Evolutionary conservation across 257 asterid genomes (phyloP), one percentile per base, ranked within the genome.

Genomic region (Prunella vulgaris): DNA sequence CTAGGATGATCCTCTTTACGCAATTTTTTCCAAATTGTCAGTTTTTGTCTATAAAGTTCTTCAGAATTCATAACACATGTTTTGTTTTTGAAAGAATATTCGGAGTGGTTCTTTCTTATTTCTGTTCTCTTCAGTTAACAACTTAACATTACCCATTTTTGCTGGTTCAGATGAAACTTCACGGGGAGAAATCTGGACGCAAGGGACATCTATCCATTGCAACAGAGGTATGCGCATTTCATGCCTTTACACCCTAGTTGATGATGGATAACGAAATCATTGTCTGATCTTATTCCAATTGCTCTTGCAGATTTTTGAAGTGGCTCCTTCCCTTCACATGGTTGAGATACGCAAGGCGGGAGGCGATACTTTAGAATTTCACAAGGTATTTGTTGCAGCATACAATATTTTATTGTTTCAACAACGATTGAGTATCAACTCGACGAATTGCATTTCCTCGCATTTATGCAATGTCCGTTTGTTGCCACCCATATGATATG

Each of bases 291-390:
- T 63, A 13, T 44, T 30, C 73, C 15, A 2, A 73, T 65, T 71
- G 62, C 49, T 49, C 5, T 48, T 75, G 75, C 85, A 92, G 98
- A 72, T 92, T 15, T 88, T 83, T 74, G 98, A 92, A 83, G 97
- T 92, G 72, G 95, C 98, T 59, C 98, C 98, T 52, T 90, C 96
- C 0, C 83, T 92, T 40, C 84, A 84, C 83, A 86, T 92, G 89
- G 97, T 92, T 49, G 97, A 92, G 85, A 84, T 92, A 79, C 95
- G 97, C 63, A 92, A 92, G 80, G 84, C 96, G 18, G 96, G 96
- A 49, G 98, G 98, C 65, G 98, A 92, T 74, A 92, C 98, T 56
- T 81, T 92, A 70, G 98, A 92, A 77, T 92, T 92, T 77, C 97
- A 90, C 85, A 88, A 82, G 96, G 98, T 89, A 73, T 33, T 12